These are phyloP conservation scores for Rhizopogon vesiculosus DNA, from an alignment of 768 basidiomycete species.

Conservation along the genomic window DNA sequence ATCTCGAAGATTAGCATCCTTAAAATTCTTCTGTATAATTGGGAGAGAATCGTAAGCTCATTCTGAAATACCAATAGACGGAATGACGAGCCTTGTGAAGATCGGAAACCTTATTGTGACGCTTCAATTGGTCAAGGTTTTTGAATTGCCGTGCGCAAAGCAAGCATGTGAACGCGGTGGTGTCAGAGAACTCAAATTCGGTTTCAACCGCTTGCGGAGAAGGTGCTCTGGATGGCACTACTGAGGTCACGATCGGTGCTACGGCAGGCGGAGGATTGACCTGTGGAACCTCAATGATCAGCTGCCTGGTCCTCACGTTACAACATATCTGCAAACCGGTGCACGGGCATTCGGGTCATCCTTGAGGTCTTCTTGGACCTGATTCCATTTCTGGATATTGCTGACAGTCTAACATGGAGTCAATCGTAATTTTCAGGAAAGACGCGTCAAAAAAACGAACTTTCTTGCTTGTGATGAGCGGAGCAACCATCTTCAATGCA, in stretches of 20 bases:
- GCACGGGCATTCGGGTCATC: conserved; percentile 31
- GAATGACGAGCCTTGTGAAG: conserved; percentile 81
- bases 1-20: conserved; percentile 67
- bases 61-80: conserved; percentile 25
- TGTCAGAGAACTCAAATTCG: conserved; percentile 84
- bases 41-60: conserved; percentile 25
- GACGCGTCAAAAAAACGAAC: conserved; percentile 29
- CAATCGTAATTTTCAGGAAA: conserved; percentile 5
- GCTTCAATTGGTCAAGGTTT: conserved; percentile 72
- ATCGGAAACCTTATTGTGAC: conserved; percentile 92
- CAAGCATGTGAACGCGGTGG: conserved; percentile 70
- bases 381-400: conserved; percentile 97
- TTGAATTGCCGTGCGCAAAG: conserved; percentile 96
- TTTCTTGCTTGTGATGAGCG: conserved; percentile 83
- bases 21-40: conserved; percentile 73
- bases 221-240: conserved; percentile 24
- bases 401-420: conserved; percentile 58
- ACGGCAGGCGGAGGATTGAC: conserved; percentile 8
- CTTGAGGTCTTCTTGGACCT: conserved; percentile 84
- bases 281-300: conserved; percentile 6
- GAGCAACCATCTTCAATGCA: conserved; percentile 69
- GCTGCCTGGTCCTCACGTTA: conserved; percentile 3
- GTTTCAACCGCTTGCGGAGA: conserved; percentile 41
- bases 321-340: conserved; percentile 15
- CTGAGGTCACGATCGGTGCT: conserved; percentile 7